These are phyloP conservation scores for Calonectria pauciramosa DNA, from an alignment of 2,329 filamentous ascomycete species.

Conservation along the genomic window DNA sequence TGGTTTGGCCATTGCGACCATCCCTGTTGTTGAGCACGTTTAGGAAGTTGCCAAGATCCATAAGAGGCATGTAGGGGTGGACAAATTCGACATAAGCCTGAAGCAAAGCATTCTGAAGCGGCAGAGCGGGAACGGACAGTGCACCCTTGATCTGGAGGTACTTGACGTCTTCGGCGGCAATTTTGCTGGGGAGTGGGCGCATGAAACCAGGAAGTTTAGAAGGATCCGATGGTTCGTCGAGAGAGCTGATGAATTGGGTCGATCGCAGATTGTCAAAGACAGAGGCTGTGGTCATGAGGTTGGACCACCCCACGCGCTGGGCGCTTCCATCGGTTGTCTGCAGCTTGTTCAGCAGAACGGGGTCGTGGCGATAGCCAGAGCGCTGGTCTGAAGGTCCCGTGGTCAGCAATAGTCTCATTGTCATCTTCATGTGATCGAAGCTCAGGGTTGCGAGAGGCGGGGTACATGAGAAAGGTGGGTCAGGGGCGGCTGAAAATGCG, in stretches of 20 bases:
- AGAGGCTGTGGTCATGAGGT: constrained; percentile 50
- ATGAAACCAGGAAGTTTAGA: constrained; percentile 77
- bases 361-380: constrained; percentile 53
- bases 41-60: constrained; percentile 77
- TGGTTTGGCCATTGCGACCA: constrained; percentile 79
- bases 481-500: constrained; percentile 44
- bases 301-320: constrained; percentile 47
- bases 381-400: constrained; percentile 54
- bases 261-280: constrained; percentile 57
- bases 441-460: constrained; percentile 36
- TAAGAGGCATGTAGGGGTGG: constrained; percentile 92
- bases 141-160: constrained; percentile 90
- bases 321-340: constrained; percentile 42
- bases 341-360: constrained; percentile 48
- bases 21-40: constrained; percentile 74
- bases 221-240: constrained; percentile 61
- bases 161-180: constrained; percentile 84
- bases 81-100: constrained; percentile 90
- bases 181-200: constrained; percentile 81
- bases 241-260: constrained; percentile 60
- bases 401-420: constrained; percentile 47
- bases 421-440: constrained; percentile 43
- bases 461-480: constrained; percentile 40
- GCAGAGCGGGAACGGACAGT: constrained; percentile 78
- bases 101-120: constrained; percentile 84